A percentile compares a stretch with the other conserved stretches of the same genome.
phyloP scores from a whole-genome alignment of 441 rosid genomes.

The Kokia cookei region DNA sequence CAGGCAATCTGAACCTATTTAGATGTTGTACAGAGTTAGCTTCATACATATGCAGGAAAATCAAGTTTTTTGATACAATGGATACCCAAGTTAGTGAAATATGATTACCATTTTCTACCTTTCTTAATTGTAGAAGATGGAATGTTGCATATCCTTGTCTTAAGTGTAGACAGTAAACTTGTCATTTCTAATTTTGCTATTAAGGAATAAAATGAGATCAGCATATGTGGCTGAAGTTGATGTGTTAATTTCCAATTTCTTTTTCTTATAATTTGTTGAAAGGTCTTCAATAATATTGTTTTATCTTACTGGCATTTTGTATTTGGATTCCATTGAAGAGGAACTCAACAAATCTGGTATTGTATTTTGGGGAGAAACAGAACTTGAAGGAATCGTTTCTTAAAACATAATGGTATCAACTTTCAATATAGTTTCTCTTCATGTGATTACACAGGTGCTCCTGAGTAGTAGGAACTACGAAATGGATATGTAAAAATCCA shows the following conservation, averaged over 20 bases:
- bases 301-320: neutral
- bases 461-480: neutral
- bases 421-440: neutral
- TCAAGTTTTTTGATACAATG: constrained; percentile 6
- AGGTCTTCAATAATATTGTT: neutral
- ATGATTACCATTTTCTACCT: neutral
- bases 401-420: neutral
- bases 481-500: neutral
- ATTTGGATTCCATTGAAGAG: neutral
- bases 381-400: neutral
- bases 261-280: neutral
- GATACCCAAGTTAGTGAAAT: neutral
- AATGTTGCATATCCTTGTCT: constrained; percentile 1
- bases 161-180: constrained; percentile 1
- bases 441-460: no score
- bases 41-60: constrained; percentile 8
- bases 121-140: constrained; percentile 9
- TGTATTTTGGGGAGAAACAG: neutral
- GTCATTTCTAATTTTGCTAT: constrained; percentile 3
- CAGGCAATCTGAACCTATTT: constrained; percentile 1
- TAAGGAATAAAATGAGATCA: neutral
- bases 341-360: neutral
- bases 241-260: neutral
- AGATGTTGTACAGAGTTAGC: constrained; percentile 11
- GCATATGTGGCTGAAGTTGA: neutral